These are phyloP conservation scores for Camellia lanceoleosa DNA, from an alignment of 148 eudicot species.

Conservation along the genomic window DNA sequence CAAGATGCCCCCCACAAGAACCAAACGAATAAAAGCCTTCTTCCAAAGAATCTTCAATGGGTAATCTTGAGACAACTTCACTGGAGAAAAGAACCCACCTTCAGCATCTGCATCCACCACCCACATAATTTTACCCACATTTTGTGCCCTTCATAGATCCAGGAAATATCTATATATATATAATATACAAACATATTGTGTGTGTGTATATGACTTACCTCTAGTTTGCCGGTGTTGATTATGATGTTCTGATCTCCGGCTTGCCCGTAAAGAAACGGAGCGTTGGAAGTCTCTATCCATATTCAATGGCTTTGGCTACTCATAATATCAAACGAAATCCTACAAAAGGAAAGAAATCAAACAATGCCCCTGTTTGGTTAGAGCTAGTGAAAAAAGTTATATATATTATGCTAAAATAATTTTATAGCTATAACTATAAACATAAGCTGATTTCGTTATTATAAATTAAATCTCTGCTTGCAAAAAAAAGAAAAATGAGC, in stretches of 20 bases:
- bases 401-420: too few relatives aligned
- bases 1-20: conserved; percentile 79
- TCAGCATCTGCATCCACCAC: conserved; percentile 42
- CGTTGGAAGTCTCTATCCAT: conserved; percentile 56
- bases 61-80: conserved; percentile 48
- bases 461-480: too few relatives aligned
- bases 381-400: too few relatives aligned
- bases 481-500: too few relatives aligned
- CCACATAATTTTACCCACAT: not conserved
- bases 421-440: too few relatives aligned
- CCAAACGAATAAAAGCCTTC: conserved; percentile 74
- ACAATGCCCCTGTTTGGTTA: too few relatives aligned
- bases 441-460: too few relatives aligned
- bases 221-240: conserved; percentile 28
- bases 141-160: not conserved
- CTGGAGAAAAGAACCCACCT: conserved; percentile 36
- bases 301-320: conserved; percentile 16
- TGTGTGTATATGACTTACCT: conserved; percentile 20
- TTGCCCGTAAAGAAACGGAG: conserved; percentile 54
- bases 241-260: conserved; percentile 46
- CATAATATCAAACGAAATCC: conserved; percentile 18
- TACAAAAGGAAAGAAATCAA: not conserved
- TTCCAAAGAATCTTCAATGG: conserved; percentile 72
- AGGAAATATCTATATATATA: not conserved
- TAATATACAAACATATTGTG: too few relatives aligned